phyloP scores from a whole-genome alignment of 768 basidiomycete genomes.

The Calvatia gigantea region DNA sequence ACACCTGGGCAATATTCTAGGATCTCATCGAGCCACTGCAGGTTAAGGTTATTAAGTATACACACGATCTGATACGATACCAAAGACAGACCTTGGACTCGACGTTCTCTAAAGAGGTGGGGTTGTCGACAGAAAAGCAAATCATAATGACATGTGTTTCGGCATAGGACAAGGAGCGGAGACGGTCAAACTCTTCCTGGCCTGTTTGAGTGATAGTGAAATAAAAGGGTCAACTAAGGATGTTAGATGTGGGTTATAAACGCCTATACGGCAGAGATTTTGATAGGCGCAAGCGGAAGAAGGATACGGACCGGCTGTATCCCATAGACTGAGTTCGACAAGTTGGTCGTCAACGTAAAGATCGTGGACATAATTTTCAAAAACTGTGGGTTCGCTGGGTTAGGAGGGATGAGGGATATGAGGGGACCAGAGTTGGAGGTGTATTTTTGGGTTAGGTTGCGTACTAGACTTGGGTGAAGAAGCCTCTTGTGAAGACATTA shows the following conservation, averaged over 20 bases:
- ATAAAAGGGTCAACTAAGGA: constrained; percentile 12
- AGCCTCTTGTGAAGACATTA: constrained; percentile 87
- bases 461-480: constrained; percentile 93
- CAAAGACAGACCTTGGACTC: constrained; percentile 70
- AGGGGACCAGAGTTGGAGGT: constrained; percentile 1
- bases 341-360: constrained; percentile 81
- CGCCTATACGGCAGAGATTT: background rate
- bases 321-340: constrained; percentile 94
- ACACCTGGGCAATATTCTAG: constrained; percentile 93
- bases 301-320: constrained; percentile 79
- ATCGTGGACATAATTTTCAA: constrained; percentile 96
- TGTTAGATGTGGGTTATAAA: constrained; percentile 4
- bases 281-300: background rate
- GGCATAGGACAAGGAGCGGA: constrained; percentile 92
- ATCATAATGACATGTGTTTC: constrained; percentile 97
- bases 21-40: constrained; percentile 91
- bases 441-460: constrained; percentile 23
- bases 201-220: constrained; percentile 42
- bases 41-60: background rate
- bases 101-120: constrained; percentile 94
- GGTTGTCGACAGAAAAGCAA: constrained; percentile 96
- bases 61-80: too few species aligned
- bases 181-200: constrained; percentile 92
- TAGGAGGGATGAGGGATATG: background rate
- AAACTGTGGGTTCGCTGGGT: constrained; percentile 85